Evolutionary conservation across 495 filamentous ascomycete genomes (phyloP), one percentile per base, ranked within the genome.

Genomic region (Oidiodendron maius): DNA sequence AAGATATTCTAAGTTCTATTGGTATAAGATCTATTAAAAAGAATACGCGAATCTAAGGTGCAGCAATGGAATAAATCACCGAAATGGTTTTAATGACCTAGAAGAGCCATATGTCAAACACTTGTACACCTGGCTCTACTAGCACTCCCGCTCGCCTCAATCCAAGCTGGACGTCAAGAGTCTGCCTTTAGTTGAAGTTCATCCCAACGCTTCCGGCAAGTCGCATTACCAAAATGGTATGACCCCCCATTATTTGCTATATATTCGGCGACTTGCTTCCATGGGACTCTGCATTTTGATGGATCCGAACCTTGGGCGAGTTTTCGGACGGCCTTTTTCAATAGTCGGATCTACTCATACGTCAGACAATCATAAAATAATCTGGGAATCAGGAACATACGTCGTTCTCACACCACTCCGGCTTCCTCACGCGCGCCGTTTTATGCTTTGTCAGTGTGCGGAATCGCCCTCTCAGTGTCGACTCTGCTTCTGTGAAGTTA

Each of bases 131-230:
- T n/a, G 18, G 4, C 35, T 37, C 18, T 8, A 37, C 35, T 15
- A 13, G 35, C 4, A 17, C n/a, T n/a, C 28, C 8, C 10, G 12
- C 21, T 30, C 25, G 11, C 11, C 16, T 18, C 13, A 15, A 40
- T 40, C 3, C 22, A 20, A 6, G 12, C 16, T 40, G 16, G 20
- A 40, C 12, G 20, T 21, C 17, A 40, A 4, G 38, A 40, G 6
- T 22, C 20, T 4, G 15, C 10, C 9, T 52, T 20, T 8, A 17
- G 35, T 43, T 55, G 51, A 40, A 61, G 45, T 45, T 74, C 70
- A 49, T 81, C 70, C 75, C 83, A 96, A 60, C 89, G 87, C 71
- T 88, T 94, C 62, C 89, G 88, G 58, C 87, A 91, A 0, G 90
- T 95, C 2, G 87, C 81, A 62, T 89, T 82, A 1, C 88, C 89